phyloP scores from a whole-genome alignment of 192 early-diverging fungal genomes.

The Glomus cerebriforme region DNA sequence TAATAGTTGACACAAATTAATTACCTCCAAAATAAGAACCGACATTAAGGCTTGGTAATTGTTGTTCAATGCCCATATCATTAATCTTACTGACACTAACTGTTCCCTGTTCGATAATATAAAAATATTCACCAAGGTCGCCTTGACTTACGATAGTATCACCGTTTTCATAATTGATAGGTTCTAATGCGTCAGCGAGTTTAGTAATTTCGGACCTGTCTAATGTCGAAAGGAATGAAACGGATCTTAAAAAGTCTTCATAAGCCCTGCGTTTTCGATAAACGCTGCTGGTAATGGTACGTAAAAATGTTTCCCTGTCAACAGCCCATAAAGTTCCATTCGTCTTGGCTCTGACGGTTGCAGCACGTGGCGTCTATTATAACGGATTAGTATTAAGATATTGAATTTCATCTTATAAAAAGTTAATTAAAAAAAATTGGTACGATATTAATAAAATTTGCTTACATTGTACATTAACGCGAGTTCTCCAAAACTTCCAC shows the following conservation, averaged over 20 bases:
- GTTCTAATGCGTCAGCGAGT: constrained; percentile 72
- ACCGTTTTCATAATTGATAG: constrained; percentile 57
- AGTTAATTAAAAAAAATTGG: neutral
- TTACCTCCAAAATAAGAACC: constrained; percentile 76
- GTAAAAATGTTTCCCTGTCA: constrained; percentile 43
- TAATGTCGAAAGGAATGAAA: constrained; percentile 36
- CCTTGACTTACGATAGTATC: constrained; percentile 66
- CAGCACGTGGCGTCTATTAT: constrained; percentile 40
- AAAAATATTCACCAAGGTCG: constrained; percentile 69
- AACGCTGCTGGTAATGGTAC: constrained; percentile 38
- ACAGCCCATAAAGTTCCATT: constrained; percentile 44
- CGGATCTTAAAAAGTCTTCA: constrained; percentile 38
- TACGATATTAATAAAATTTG: neutral
- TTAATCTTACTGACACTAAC: constrained; percentile 54
- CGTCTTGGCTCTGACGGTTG: constrained; percentile 39
- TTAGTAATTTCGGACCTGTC: constrained; percentile 58
- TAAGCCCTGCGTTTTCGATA: constrained; percentile 43
- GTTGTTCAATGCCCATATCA: constrained; percentile 55
- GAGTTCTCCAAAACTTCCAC: constrained; percentile 49
- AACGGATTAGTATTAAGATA: neutral
- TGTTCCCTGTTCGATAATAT: constrained; percentile 67
- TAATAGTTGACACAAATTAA: neutral
- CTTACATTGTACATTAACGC: constrained; percentile 52
- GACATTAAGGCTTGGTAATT: constrained; percentile 43
- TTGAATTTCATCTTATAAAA: neutral